These are phyloP conservation scores for Coniophora puteana DNA, from an alignment of 1,284 basidiomycete genomes.

Conservation along the genomic window DNA sequence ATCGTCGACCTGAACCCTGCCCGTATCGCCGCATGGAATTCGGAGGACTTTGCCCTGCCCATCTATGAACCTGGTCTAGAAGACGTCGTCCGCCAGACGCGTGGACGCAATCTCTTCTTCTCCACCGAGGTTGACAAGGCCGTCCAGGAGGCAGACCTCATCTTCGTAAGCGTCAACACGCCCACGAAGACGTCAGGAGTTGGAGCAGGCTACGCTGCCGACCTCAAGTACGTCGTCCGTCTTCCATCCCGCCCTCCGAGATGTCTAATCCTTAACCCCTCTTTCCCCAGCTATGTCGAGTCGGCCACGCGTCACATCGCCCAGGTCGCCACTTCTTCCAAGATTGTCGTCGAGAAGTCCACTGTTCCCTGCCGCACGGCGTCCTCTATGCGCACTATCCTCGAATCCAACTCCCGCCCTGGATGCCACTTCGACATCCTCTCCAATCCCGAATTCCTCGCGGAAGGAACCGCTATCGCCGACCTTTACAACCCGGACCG, in stretches of 20 bases:
- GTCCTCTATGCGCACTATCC: constrained; percentile 97
- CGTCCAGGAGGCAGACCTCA: constrained; percentile 90
- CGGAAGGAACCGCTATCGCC: constrained; percentile 93
- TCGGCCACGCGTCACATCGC: constrained; percentile 96
- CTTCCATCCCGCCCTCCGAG: background rate
- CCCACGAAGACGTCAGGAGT: constrained; percentile 98
- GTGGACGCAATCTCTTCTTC: constrained; percentile 97
- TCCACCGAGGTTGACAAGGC: constrained; percentile 92
- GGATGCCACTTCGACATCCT: constrained; percentile 95
- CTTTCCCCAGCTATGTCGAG: constrained; percentile 80
- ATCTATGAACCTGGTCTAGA: constrained; percentile 99
- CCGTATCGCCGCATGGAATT: constrained; percentile 97
- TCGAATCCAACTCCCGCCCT: constrained; percentile 95
- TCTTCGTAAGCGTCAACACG: constrained; percentile 92
- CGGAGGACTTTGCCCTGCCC: constrained; percentile 67
- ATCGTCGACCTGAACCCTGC: constrained; percentile 97
- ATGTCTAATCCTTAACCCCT: constrained; percentile 6
- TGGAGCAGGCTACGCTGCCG: constrained; percentile 96
- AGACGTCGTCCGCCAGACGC: constrained; percentile 84
- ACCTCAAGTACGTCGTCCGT: constrained; percentile 76
- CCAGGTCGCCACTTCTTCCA: constrained; percentile 83
- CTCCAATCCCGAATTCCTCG: constrained; percentile 98
- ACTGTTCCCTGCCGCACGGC: constrained; percentile 98
- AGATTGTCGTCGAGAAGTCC: constrained; percentile 99
- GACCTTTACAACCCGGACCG: constrained; percentile 92